Percentiles rank a stretch among this genome's conserved stretches.
Conservation (phyloP, 257 asterid genomes). For the Ilex asprella region DNA sequence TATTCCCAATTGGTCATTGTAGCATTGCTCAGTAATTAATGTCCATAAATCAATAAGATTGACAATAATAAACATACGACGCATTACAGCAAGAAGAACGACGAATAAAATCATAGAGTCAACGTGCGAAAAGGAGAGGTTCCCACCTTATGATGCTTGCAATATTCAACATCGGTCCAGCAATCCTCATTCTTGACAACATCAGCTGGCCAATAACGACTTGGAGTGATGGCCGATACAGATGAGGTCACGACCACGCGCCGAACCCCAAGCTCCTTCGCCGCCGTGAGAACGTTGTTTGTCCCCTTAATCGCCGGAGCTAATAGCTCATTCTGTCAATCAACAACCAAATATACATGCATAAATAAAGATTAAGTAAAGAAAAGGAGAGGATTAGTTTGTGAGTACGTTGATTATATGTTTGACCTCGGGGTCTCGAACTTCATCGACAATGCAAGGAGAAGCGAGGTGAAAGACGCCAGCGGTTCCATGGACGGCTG, state of each 20-base stretch:
- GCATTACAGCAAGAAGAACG: no score
- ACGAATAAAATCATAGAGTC: no score
- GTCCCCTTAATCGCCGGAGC: constrained; percentile 89
- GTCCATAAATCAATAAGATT: no score
- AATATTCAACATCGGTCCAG: constrained; percentile 84
- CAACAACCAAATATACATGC: constrained; percentile 6
- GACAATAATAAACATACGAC: no score
- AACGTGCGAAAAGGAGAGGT: neutral
- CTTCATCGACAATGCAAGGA: constrained; percentile 53
- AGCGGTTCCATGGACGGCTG: constrained; percentile 48
- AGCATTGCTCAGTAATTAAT: no score
- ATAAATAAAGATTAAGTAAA: no score
- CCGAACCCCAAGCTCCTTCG: constrained; percentile 71
- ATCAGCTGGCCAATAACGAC: constrained; percentile 72
- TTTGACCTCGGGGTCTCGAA: constrained; percentile 63
- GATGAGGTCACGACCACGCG: constrained; percentile 94
- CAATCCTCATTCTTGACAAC: constrained; percentile 66
- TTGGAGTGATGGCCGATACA: constrained; percentile 48
- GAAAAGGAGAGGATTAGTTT: no score
- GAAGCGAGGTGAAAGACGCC: constrained; percentile 85
- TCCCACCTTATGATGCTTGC: constrained; percentile 64
- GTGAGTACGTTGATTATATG: no score
- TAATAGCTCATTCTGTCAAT: constrained; percentile 48
- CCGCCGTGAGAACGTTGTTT: constrained; percentile 77
- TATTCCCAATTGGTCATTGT: no score